Conservation (phyloP, 2,329 filamentous ascomycete species). For the Pseudocercospora fuligena region DNA sequence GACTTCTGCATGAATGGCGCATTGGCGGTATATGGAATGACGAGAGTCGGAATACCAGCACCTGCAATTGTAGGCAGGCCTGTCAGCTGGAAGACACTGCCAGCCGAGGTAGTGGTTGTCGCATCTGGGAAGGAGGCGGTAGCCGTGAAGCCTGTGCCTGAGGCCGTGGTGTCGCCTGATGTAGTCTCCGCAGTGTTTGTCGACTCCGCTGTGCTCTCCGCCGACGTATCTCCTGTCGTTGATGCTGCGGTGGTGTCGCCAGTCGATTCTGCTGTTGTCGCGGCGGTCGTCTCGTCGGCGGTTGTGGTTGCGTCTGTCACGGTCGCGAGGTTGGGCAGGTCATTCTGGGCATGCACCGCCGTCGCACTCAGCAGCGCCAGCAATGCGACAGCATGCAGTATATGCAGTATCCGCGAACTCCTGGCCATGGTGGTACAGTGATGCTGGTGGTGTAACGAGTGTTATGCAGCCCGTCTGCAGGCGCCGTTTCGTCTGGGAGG, state of each 20-base stretch:
- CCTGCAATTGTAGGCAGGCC: conserved; percentile 61
- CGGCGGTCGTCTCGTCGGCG: conserved; percentile 23
- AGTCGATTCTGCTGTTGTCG: conserved; percentile 19
- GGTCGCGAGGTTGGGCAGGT: conserved; percentile 37
- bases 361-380: conserved; percentile 33
- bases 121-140: conserved; percentile 25
- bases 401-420: conserved; percentile 20
- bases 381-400: conserved; percentile 29
- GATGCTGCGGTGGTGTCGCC: conserved; percentile 21
- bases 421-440: conserved; percentile 19
- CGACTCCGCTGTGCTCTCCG: conserved; percentile 34
- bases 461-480: conserved; percentile 2
- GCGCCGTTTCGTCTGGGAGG: neutral
- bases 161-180: conserved; percentile 26
- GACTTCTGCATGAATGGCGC: conserved; percentile 94
- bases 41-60: conserved; percentile 67
- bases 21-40: conserved; percentile 79
- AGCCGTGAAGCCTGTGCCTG: conserved; percentile 30
- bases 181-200: conserved; percentile 30
- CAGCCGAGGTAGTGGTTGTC: conserved; percentile 32
- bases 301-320: conserved; percentile 30
- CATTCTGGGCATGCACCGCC: conserved; percentile 33
- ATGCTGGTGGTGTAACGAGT: conserved; percentile 9
- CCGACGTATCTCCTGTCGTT: conserved; percentile 24
- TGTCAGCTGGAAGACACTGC: conserved; percentile 40